Evolutionary conservation across 2,329 filamentous ascomycete species (phyloP), one percentile per base, ranked within the genome.

Genomic region (Colletotrichum sp.): DNA sequence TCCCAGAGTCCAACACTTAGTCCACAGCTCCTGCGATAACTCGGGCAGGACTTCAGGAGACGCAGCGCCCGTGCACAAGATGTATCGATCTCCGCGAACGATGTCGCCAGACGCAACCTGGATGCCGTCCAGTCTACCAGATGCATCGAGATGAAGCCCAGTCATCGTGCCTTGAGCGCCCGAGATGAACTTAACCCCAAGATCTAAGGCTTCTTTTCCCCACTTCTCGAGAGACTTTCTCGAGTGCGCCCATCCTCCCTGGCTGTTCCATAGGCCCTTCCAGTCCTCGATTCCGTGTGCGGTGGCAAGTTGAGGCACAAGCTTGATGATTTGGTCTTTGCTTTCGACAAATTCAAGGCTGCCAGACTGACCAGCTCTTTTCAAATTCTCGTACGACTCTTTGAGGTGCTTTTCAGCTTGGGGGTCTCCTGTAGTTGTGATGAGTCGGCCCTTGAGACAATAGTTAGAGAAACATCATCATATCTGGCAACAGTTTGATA

Each of bases 181-280:
- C 12, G 73, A 73, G 6, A 65, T 24, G 43, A 75, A 75, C 6
- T 38, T 28, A 13, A 75, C 73, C 1, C 70, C 64, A 3, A 75
- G 71, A 6, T 60, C 48, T 3, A 21, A 28, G 3, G 64, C 73
- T 7, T 36, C 70, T 6, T 26, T 52, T 0, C 73, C 73, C 73
- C 73, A 73, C 48, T 58, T 75, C 15, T 75, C 73, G 1, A 75
- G 21, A 2, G 73, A 55, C 6, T 69, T 68, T 3, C 30, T 57
- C 1, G 73, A 71, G 24, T 75, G 70, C 8, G 70, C 70, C 73
- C 73, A 75, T 32, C 73, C 73, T 16, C 70, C 73, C 34, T 75
- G 73, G 43, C 70, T 73, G 18, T 75, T 75, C 73, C 73, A 75
- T 8, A 75, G 38, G 2, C 73, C 73, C 70, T 75, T 73, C 73